phyloP scores from a whole-genome alignment of 371 early-diverging fungal genomes.

The Saksenaea vasiformis region DNA sequence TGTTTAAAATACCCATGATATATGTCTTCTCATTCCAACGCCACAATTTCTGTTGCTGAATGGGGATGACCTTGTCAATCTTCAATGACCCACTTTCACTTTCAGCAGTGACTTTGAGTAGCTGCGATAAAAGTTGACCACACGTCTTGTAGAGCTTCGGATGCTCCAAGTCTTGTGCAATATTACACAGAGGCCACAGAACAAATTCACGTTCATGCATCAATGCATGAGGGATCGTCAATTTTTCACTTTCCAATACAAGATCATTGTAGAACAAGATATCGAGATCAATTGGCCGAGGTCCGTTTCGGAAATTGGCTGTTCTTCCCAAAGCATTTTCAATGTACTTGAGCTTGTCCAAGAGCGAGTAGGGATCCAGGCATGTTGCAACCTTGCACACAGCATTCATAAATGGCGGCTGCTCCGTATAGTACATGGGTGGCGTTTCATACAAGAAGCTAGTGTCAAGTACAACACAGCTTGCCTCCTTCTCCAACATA shows the following conservation, averaged over 20 bases:
- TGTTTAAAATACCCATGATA: conserved; percentile 97
- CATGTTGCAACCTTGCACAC: conserved; percentile 83
- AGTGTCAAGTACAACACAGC: conserved; percentile 79
- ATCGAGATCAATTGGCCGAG: conserved; percentile 93
- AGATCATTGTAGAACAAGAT: conserved; percentile 90
- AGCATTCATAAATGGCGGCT: conserved; percentile 90
- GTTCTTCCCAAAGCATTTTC: conserved; percentile 84
- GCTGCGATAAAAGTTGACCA: conserved; percentile 76
- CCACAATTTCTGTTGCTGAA: conserved; percentile 52
- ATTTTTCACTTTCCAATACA: conserved; percentile 62
- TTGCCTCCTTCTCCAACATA: conserved; percentile 51
- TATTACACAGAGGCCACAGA: conserved; percentile 91
- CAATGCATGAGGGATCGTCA: conserved; percentile 89
- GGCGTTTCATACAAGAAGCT: conserved; percentile 95
- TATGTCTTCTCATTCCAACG: conserved; percentile 69
- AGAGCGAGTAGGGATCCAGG: conserved; percentile 73
- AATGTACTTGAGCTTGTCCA: conserved; percentile 80
- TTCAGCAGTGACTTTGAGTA: conserved; percentile 62
- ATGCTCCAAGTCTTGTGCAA: conserved; percentile 88
- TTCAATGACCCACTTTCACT: conserved; percentile 40
- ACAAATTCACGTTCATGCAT: conserved; percentile 96
- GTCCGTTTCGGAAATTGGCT: conserved; percentile 79
- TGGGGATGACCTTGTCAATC: conserved; percentile 72
- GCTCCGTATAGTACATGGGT: conserved; percentile 95
- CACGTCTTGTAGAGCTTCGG: conserved; percentile 82